These are phyloP conservation scores for Gossypium armourianum DNA, from an alignment of 441 rosid species.

Conservation along the genomic window DNA sequence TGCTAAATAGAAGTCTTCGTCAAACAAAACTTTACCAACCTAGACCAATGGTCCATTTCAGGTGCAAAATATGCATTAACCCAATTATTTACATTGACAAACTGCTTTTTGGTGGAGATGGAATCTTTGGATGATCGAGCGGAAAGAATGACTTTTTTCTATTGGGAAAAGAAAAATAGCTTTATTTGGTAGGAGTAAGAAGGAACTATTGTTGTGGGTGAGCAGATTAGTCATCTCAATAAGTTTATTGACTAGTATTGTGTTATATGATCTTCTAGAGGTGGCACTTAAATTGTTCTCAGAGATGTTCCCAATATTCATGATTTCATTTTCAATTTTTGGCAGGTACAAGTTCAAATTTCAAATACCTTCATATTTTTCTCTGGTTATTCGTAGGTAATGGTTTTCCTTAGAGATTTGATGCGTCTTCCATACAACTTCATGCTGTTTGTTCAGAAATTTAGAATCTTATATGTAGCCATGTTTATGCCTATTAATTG, in stretches of 20 bases:
- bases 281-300: background rate
- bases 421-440: background rate
- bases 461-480: background rate
- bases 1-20: too few relatives aligned
- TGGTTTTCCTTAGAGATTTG: background rate
- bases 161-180: background rate
- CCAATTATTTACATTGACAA: background rate
- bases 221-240: background rate
- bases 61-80: too few relatives aligned
- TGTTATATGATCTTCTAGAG: background rate
- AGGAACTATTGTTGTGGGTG: background rate
- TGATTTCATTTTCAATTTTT: conserved; percentile 16
- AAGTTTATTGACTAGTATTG: background rate
- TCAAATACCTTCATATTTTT: conserved; percentile 83
- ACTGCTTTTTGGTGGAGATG: background rate
- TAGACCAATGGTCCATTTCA: too few relatives aligned
- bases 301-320: background rate
- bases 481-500: conserved; percentile 1
- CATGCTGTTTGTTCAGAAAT: background rate
- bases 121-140: background rate
- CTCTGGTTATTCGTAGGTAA: conserved; percentile 88
- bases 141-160: background rate
- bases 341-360: conserved; percentile 93
- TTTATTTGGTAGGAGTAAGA: background rate
- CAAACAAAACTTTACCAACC: too few relatives aligned